These are phyloP conservation scores for Quillaja saponaria DNA, from an alignment of 306 rosid genomes.

Conservation along the genomic window DNA sequence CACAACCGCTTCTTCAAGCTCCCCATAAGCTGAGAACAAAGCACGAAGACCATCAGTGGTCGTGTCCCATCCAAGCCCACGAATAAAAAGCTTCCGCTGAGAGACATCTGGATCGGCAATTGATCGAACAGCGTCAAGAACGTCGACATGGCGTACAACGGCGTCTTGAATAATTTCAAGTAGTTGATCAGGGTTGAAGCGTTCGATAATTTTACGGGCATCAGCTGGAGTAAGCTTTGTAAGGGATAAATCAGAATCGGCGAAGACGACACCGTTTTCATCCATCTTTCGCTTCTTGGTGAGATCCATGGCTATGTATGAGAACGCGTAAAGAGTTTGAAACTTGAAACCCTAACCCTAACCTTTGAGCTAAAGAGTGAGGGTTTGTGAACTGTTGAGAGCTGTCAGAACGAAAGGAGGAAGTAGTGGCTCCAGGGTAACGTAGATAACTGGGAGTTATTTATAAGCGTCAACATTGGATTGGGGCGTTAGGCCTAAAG, in stretches of 20 bases:
- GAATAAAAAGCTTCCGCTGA: constrained; percentile 90
- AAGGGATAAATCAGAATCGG: constrained; percentile 23
- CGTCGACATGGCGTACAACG: constrained; percentile 66
- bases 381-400: not conserved
- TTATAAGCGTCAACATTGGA: too few species aligned
- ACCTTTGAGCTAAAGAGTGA: not conserved
- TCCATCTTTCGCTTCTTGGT: constrained; percentile 86
- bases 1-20: constrained; percentile 89
- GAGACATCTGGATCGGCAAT: constrained; percentile 70
- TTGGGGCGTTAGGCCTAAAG: too few species aligned
- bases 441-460: too few species aligned
- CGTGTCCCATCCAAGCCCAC: constrained; percentile 98
- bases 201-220: constrained; percentile 79
- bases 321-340: not conserved
- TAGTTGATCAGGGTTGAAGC: constrained; percentile 70
- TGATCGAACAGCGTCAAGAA: constrained; percentile 70
- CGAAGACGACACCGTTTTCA: constrained; percentile 60
- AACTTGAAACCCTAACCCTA: constrained; percentile 58
- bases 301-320: constrained; percentile 55
- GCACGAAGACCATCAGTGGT: constrained; percentile 84
- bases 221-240: constrained; percentile 54
- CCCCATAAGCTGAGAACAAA: constrained; percentile 86
- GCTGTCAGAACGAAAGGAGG: not conserved
- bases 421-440: too few species aligned
- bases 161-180: constrained; percentile 75